phyloP scores from a whole-genome alignment of 768 basidiomycete species.

The Lentinula lateritia region DNA sequence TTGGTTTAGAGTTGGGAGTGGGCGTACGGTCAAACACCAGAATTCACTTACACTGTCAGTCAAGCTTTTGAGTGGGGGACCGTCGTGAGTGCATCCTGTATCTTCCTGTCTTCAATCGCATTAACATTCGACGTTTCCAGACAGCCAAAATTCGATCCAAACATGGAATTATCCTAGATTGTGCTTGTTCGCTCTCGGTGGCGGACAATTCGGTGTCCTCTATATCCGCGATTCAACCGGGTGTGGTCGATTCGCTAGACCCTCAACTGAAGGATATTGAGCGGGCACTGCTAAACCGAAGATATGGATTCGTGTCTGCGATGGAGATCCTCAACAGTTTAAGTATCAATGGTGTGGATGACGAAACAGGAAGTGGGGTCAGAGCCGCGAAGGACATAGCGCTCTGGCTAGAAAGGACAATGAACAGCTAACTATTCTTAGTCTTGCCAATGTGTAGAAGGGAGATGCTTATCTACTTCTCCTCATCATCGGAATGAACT shows the following conservation, averaged over 20 bases:
- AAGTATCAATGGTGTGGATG: neutral
- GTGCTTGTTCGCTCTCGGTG: slow-evolving; percentile 13
- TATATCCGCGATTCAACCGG: slow-evolving; percentile 14
- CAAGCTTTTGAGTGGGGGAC: slow-evolving; percentile 47
- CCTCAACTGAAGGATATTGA: neutral
- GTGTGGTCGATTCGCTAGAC: neutral
- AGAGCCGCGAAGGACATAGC: neutral
- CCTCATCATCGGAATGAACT: no score
- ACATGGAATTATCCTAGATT: slow-evolving; percentile 59
- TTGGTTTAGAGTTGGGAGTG: slow-evolving; percentile 79
- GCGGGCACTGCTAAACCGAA: neutral
- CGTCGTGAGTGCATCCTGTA: slow-evolving; percentile 28
- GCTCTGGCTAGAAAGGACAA: neutral
- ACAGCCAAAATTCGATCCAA: slow-evolving; percentile 49
- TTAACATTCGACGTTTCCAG: slow-evolving; percentile 21
- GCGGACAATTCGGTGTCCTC: slow-evolving; percentile 13
- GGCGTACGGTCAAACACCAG: slow-evolving; percentile 89
- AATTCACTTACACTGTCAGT: slow-evolving; percentile 66
- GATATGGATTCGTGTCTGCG: neutral
- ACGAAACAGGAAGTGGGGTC: neutral
- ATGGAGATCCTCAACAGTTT: neutral
- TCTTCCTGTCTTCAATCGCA: neutral
- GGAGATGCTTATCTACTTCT: neutral
- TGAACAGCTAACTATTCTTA: neutral
- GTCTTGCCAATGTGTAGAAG: neutral